A percentile compares a stretch with the other conserved stretches of the same genome.
phyloP scores from a whole-genome alignment of 805 yeast genomes.

The Yarrowia phangngaensis region DNA sequence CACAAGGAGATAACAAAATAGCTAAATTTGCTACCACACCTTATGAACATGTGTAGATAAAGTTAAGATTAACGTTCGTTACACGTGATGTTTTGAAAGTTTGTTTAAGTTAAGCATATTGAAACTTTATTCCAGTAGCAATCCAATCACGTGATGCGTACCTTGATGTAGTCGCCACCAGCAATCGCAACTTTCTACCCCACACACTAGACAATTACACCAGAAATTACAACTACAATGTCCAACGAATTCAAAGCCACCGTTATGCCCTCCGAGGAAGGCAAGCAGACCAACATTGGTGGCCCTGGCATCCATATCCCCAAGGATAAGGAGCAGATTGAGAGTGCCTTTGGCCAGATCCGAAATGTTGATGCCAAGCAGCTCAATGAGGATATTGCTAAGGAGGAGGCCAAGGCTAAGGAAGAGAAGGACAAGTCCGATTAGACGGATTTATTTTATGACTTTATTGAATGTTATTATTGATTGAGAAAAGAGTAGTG shows the following conservation, averaged over 20 bases:
- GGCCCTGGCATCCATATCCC: conserved; percentile 26
- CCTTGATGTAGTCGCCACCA: conserved; percentile 17
- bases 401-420: conserved; percentile 14
- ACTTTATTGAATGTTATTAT: too few relatives aligned
- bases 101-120: too few relatives aligned
- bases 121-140: conserved; percentile 1
- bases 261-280: conserved; percentile 26
- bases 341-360: conserved; percentile 24
- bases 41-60: too few relatives aligned
- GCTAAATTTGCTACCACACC: too few relatives aligned
- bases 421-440: conserved; percentile 1
- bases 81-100: too few relatives aligned
- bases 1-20: too few relatives aligned
- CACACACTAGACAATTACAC: background rate
- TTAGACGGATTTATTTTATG: background rate
- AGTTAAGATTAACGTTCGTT: too few relatives aligned
- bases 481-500: too few relatives aligned
- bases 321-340: conserved; percentile 24
- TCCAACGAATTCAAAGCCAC: conserved; percentile 26
- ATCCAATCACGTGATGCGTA: conserved; percentile 1
- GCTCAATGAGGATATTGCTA: conserved; percentile 21
- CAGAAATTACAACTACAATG: background rate
- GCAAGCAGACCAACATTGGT: conserved; percentile 23
- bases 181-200: conserved; percentile 8
- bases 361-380: conserved; percentile 27